These are phyloP conservation scores for Pulveroboletus frians DNA, from an alignment of 768 basidiomycete species.

Conservation along the genomic window DNA sequence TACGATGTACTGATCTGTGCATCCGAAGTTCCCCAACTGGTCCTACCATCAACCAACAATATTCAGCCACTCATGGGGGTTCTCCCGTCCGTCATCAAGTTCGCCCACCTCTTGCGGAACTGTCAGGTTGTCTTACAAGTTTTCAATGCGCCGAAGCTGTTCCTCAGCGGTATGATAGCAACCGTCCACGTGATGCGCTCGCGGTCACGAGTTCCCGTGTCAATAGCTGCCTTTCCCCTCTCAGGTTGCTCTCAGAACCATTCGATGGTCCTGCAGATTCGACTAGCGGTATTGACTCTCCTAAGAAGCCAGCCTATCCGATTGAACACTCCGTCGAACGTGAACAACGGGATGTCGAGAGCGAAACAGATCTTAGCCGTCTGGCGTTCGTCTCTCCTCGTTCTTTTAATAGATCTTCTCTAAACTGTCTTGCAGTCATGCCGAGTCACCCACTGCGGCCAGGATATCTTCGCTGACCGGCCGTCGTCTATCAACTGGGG, in stretches of 20 bases:
- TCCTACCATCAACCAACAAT: background rate
- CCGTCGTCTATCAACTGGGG: background rate
- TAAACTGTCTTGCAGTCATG: conserved; percentile 9
- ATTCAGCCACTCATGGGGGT: background rate
- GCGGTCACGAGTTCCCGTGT: background rate
- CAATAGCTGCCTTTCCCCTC: conserved; percentile 15
- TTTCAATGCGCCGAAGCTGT: conserved; percentile 2
- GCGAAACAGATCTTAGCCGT: background rate
- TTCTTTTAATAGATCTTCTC: background rate
- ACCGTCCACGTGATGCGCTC: background rate
- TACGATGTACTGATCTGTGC: background rate
- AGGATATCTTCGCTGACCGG: conserved; percentile 11
- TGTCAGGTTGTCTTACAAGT: background rate
- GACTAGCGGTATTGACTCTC: background rate
- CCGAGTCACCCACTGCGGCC: background rate
- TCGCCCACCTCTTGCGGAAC: background rate
- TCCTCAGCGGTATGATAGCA: background rate
- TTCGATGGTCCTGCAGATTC: background rate
- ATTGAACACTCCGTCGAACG: background rate
- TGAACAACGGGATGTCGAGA: conserved; percentile 2
- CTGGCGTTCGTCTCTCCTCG: conserved; percentile 8
- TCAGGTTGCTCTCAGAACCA: conserved; percentile 8
- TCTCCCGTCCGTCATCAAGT: background rate
- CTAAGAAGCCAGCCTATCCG: background rate
- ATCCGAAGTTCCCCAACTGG: background rate